These are phyloP conservation scores for Globisporangium nodosum DNA, from an alignment of 352 stramenopile species.

Conservation along the genomic window DNA sequence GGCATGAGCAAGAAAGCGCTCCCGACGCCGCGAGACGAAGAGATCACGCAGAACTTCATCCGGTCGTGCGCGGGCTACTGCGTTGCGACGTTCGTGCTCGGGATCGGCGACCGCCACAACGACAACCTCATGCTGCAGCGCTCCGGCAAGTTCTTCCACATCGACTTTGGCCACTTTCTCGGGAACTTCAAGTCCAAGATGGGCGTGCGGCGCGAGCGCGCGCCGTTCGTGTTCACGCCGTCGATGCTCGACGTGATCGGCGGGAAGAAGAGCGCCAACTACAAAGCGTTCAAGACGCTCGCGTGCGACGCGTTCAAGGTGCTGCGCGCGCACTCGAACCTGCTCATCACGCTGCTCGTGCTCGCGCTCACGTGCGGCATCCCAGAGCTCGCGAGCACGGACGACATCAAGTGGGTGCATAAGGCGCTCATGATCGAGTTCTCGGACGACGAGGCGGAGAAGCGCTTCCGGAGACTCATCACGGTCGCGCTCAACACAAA, in stretches of 20 bases:
- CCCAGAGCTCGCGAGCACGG: slow-evolving; percentile 59
- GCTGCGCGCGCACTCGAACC: slow-evolving; percentile 64
- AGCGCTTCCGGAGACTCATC: slow-evolving; percentile 75
- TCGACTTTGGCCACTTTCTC: slow-evolving; percentile 95
- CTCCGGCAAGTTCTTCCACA: slow-evolving; percentile 94
- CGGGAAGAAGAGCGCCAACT: slow-evolving; percentile 66
- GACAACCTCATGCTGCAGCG: slow-evolving; percentile 95
- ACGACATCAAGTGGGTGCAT: slow-evolving; percentile 79
- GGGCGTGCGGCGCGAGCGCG: slow-evolving; percentile 87
- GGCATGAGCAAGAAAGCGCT: slow-evolving; percentile 22
- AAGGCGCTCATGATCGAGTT: slow-evolving; percentile 76
- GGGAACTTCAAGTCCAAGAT: slow-evolving; percentile 95
- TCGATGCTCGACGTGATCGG: slow-evolving; percentile 87
- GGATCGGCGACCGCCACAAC: slow-evolving; percentile 92
- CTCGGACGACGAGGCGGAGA: slow-evolving; percentile 49
- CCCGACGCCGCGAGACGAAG: slow-evolving; percentile 24
- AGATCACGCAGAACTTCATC: slow-evolving; percentile 86
- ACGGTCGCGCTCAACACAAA: slow-evolving; percentile 65
- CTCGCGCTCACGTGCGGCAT: slow-evolving; percentile 77
- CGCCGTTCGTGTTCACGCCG: slow-evolving; percentile 91
- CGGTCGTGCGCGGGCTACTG: slow-evolving; percentile 89
- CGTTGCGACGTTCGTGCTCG: slow-evolving; percentile 91
- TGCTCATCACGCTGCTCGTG: slow-evolving; percentile 79
- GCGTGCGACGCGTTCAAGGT: slow-evolving; percentile 68
- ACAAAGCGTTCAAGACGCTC: slow-evolving; percentile 64